Percentiles rank a stretch among this genome's conserved stretches.
These are phyloP conservation scores for Acanthamoeba sp. DNA, from an alignment of 208 protist species.

Conservation along the genomic window DNA sequence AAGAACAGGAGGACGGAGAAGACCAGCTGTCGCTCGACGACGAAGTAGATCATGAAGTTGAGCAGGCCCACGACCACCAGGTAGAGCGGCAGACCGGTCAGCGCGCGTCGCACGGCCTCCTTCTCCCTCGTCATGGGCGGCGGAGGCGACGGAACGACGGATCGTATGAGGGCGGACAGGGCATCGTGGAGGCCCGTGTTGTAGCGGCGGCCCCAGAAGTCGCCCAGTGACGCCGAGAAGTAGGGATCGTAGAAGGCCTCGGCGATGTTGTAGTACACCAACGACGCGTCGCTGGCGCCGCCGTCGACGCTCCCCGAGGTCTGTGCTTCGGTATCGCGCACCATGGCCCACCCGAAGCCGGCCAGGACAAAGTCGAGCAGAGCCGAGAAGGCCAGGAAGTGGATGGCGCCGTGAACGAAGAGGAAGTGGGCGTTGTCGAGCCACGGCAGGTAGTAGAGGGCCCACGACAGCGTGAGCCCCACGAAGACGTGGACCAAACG, in stretches of 20 bases:
- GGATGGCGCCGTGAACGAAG: neutral
- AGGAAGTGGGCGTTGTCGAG: conserved; percentile 36
- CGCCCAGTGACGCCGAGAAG: conserved; percentile 7
- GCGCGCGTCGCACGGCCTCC: conserved; percentile 42
- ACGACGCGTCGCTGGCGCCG: neutral
- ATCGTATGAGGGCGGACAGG: neutral
- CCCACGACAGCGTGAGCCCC: neutral
- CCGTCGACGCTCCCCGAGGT: too few relatives aligned
- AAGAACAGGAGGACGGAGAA: conserved; percentile 61
- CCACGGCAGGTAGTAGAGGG: conserved; percentile 18
- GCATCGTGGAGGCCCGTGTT: conserved; percentile 48
- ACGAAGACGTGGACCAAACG: neutral
- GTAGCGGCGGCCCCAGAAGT: conserved; percentile 46
- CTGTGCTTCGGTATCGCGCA: neutral
- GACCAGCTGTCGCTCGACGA: neutral
- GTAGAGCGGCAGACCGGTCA: conserved; percentile 37
- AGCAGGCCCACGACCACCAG: neutral
- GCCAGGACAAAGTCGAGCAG: conserved; percentile 51
- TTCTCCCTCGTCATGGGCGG: neutral
- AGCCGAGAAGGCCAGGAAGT: conserved; percentile 57
- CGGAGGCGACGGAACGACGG: neutral
- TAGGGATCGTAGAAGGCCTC: conserved; percentile 69
- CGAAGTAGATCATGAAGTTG: conserved; percentile 56
- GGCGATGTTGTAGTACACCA: conserved; percentile 15
- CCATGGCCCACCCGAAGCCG: conserved; percentile 60